Conservation (phyloP, 1,284 basidiomycete genomes). For the Ganoderma resinaceum region DNA sequence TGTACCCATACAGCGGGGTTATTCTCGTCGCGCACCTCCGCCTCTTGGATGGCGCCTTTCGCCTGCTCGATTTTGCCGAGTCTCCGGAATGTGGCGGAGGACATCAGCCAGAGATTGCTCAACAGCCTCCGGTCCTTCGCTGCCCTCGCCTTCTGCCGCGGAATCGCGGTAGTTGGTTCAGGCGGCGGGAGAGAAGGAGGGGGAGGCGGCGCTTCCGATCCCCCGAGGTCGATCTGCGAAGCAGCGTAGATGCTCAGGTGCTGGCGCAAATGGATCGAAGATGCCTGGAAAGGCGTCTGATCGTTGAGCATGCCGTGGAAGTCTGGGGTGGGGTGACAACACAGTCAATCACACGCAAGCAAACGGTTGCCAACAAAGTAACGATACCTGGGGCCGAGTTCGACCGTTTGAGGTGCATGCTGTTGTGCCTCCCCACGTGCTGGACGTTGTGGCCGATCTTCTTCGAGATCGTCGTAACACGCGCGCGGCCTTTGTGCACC, state of each 20-base stretch:
- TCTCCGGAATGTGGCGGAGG: slow-evolving; percentile 92
- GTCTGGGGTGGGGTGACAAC: slow-evolving; percentile 48
- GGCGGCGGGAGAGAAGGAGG: slow-evolving; percentile 49
- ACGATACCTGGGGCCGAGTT: slow-evolving; percentile 70
- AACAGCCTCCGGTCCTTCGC: slow-evolving; percentile 77
- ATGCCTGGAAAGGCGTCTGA: slow-evolving; percentile 78
- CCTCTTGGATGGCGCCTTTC: slow-evolving; percentile 92
- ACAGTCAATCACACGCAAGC: neutral
- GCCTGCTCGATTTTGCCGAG: slow-evolving; percentile 90
- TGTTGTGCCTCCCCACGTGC: slow-evolving; percentile 64
- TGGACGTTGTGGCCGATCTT: slow-evolving; percentile 78
- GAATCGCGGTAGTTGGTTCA: slow-evolving; percentile 46
- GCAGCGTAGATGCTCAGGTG: slow-evolving; percentile 56
- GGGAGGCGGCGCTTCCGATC: slow-evolving; percentile 42
- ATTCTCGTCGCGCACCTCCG: slow-evolving; percentile 87
- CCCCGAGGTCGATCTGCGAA: slow-evolving; percentile 37
- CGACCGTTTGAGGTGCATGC: slow-evolving; percentile 56
- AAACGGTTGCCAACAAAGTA: neutral
- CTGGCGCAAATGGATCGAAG: slow-evolving; percentile 85
- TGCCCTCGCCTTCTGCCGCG: slow-evolving; percentile 52
- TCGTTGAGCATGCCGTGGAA: slow-evolving; percentile 64
- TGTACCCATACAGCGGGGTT: slow-evolving; percentile 96
- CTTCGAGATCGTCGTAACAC: slow-evolving; percentile 77
- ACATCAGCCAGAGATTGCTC: slow-evolving; percentile 92
- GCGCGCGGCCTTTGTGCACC: slow-evolving; percentile 73